Conservation (phyloP, 2,329 filamentous ascomycete genomes). For the Sporothrix phasma region DNA sequence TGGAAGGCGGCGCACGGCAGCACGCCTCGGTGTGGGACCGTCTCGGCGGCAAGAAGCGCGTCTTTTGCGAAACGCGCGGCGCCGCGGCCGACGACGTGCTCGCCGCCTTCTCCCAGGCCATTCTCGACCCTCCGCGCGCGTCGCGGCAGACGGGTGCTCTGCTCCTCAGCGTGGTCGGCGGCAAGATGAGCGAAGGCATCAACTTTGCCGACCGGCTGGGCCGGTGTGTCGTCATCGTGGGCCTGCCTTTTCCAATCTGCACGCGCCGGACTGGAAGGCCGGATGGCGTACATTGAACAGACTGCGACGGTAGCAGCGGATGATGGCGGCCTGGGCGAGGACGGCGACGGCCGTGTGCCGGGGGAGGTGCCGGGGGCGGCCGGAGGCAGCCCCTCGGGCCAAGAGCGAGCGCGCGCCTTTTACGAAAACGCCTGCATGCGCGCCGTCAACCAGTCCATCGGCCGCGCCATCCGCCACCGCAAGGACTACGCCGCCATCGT, state of each 20-base stretch:
- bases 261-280: constrained; percentile 85
- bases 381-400: not conserved
- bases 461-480: constrained; percentile 78
- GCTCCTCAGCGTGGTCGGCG: constrained; percentile 82
- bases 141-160: constrained; percentile 40
- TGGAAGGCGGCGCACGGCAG: constrained; percentile 36
- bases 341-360: not conserved
- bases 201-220: constrained; percentile 92
- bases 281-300: constrained; percentile 56
- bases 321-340: too few relatives aligned
- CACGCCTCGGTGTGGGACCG: constrained; percentile 44
- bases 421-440: constrained; percentile 96
- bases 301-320: not conserved
- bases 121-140: constrained; percentile 35
- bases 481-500: constrained; percentile 87
- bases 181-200: constrained; percentile 93
- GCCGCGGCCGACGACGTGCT: constrained; percentile 60
- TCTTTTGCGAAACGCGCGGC: constrained; percentile 50
- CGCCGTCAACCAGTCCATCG: constrained; percentile 93
- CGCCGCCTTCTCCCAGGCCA: constrained; percentile 58
- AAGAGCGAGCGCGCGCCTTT: constrained; percentile 62
- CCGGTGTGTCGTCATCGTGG: constrained; percentile 82
- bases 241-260: constrained; percentile 88
- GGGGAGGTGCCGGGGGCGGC: not conserved
- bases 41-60: constrained; percentile 47